Evolutionary conservation across 495 filamentous ascomycete genomes (phyloP), one percentile per base, ranked within the genome.

Genomic region (Collariella sp.): DNA sequence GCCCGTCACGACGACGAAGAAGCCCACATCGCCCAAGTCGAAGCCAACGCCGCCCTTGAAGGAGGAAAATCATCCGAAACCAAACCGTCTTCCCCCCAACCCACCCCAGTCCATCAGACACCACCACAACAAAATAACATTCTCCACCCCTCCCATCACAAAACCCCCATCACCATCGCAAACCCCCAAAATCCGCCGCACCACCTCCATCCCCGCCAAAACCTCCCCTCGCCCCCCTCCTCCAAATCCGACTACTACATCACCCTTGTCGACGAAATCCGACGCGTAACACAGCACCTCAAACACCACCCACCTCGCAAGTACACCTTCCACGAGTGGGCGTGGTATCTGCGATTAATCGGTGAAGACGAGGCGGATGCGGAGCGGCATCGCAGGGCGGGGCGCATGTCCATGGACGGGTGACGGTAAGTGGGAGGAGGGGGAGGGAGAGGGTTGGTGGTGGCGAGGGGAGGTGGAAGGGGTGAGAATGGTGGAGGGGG

Each of bases 291-390:
- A 54, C 71, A 78, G 19, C 82, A 90, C 63, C 58, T 88, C 18
- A 71, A 77, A 18, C 72, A 71, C 36, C 71, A 69, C 16, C 80
- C 83, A 7, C 77, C 81, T 0, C 80, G 82, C 45, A 78, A 83
- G 63, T 95, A 91, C 66, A 76, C 78, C 13, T 94, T 87, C 63
- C 70, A 82, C 9, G 88, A 94, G 64, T 95, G 89, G 89, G 80
- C 82, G 9, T 88, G 83, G 70, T 94, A 83, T 62, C 77, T 95
- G 18, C 76, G 76, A 22, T 75, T 95, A 2, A 76, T 91, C 15
- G 88, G 87, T 15, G 80, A 88, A 64, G 78, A 91, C 59, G 82
- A 85, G 61, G 67, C 67, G 24, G 64, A 70, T 58, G 66, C 68
- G 35, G 63, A 69, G 10, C 71, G 60, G 40, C 78, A 82, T 54